phyloP scores from a whole-genome alignment of 2,329 filamentous ascomycete species.

The Colletotrichum euphorbiae region DNA sequence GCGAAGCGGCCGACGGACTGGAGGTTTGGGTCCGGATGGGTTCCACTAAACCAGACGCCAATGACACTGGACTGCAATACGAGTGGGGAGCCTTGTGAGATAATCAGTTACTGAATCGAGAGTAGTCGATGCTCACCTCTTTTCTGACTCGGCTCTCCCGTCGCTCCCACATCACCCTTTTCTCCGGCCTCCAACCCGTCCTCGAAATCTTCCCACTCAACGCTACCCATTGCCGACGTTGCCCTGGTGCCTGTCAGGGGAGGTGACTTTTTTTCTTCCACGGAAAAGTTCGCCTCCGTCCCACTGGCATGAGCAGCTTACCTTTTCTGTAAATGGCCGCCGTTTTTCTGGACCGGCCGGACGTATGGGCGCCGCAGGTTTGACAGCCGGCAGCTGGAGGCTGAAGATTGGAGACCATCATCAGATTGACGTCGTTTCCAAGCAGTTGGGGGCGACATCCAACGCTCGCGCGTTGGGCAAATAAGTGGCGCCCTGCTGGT shows the following conservation, averaged over 20 bases:
- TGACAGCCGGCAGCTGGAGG: slow-evolving; percentile 13
- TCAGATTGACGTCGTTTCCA: background rate
- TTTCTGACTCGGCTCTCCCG: slow-evolving; percentile 9
- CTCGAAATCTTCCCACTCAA: background rate
- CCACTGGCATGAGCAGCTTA: background rate
- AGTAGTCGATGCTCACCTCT: slow-evolving; percentile 7
- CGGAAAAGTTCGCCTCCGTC: slow-evolving; percentile 12
- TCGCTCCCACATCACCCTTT: slow-evolving; percentile 4
- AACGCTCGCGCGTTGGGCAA: background rate
- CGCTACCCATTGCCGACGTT: slow-evolving; percentile 7
- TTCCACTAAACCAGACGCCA: slow-evolving; percentile 3
- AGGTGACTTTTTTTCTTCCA: background rate
- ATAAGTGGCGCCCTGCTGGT: slow-evolving; percentile 11
- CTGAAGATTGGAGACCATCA: background rate
- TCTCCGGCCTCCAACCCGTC: background rate
- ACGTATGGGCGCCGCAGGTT: slow-evolving; percentile 19
- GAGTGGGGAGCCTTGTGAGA: slow-evolving; percentile 24
- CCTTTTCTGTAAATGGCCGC: slow-evolving; percentile 21
- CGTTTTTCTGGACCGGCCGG: background rate
- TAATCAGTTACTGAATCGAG: slow-evolving; percentile 33
- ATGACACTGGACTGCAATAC: slow-evolving; percentile 1
- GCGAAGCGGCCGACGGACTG: background rate
- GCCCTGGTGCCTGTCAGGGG: slow-evolving; percentile 13
- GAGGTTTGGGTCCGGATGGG: slow-evolving; percentile 3
- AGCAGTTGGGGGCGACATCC: background rate